Evolutionary conservation across 2,329 filamentous ascomycete genomes (phyloP), one percentile per base, ranked within the genome.

Genomic region (Cladosporium sp.): DNA sequence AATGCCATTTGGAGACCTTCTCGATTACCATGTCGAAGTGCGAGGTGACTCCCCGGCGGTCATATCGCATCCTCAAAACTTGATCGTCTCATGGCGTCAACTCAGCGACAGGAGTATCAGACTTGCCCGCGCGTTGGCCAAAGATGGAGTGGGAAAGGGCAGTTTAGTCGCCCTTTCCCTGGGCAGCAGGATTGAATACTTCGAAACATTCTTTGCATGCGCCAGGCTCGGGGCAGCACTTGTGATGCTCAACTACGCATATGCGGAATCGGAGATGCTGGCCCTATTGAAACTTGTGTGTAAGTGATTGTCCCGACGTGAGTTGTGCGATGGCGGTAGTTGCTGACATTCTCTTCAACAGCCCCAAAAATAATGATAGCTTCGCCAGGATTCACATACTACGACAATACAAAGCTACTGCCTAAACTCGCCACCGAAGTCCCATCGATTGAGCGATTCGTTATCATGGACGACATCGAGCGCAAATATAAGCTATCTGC

Each of bases 161-260:
- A 58, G 58, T 47, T 48, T 63, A 19, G 59, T 63, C 15, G 60
- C 60, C 7, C 61, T 64, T 0, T 61, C 62, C 12, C 53, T 63
- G 8, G 62, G 61, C 42, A 62, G 60, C 52, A 55, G 62, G 40
- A 45, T 58, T 20, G 61, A 63, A 33, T 64, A 64, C 33, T 57
- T 63, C 41, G 62, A 64, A 47, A 61, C 59, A 1, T 63, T 63
- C 52, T 61, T 71, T 7, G 69, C 61, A 16, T 66, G 61, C 15
- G 64, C 62, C 0, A 49, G 53, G 18, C 49, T 62, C 13, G 60
- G 60, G n/a, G 59, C 60, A 32, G 57, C 60, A 35, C 68, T 88
- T 43, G 84, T 88, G 27, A 84, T 88, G 50, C 69, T 88, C 54
- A 88, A 88, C 69, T 88, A 87, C 68, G 87, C 84, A 0, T 88